Percentiles rank a stretch among this genome's conserved stretches.
These are phyloP conservation scores for Mortierella sp. DNA, from an alignment of 371 early-diverging fungal genomes.

Conservation along the genomic window DNA sequence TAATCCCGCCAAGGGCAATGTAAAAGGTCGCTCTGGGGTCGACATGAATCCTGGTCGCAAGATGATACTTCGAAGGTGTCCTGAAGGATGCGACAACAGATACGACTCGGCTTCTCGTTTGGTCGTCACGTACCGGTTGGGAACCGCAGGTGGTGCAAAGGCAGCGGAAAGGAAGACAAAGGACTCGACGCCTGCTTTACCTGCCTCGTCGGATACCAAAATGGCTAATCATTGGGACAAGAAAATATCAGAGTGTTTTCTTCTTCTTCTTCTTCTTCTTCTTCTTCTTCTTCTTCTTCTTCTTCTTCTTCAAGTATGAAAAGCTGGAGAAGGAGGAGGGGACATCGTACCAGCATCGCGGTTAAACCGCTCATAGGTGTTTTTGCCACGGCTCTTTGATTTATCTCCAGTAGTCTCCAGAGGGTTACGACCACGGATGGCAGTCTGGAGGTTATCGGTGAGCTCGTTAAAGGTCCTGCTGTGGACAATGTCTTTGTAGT, in stretches of 20 bases:
- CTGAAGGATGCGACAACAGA: slow-evolving; percentile 55
- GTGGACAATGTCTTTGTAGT: slow-evolving; percentile 73
- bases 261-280: background rate
- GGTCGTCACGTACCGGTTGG: slow-evolving; percentile 78
- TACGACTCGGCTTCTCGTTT: slow-evolving; percentile 78
- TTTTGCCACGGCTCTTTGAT: slow-evolving; percentile 23
- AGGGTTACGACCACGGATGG: slow-evolving; percentile 36
- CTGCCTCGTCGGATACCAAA: slow-evolving; percentile 62
- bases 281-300: background rate
- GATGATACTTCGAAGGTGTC: slow-evolving; percentile 67
- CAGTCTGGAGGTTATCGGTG: slow-evolving; percentile 55
- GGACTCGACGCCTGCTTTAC: slow-evolving; percentile 60
- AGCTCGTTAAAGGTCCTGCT: slow-evolving; percentile 58
- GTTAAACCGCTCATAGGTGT: slow-evolving; percentile 73
- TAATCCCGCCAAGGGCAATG: slow-evolving; percentile 67
- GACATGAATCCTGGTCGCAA: slow-evolving; percentile 81
- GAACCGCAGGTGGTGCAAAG: slow-evolving; percentile 73
- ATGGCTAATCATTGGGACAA: slow-evolving; percentile 51
- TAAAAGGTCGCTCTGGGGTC: slow-evolving; percentile 65
- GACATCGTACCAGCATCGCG: slow-evolving; percentile 72
- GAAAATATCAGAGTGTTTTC: background rate
- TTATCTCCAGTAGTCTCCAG: slow-evolving; percentile 25
- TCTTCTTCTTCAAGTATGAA: background rate
- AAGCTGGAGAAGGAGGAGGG: background rate
- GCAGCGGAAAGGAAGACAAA: slow-evolving; percentile 80